Evolutionary conservation across 164 flowering plant genomes (phyloP).

Genomic region (grape (Vitis vinifera)): ASM3070453v1 NC_081819.1:20645001-20645500

Average conservation of each 20-base stretch:
- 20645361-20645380: neutral
- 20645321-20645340: too few species aligned
- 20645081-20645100: conserved; percentile 49
- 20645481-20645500: conserved; percentile 54
- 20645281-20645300: too few species aligned
- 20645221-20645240: too few species aligned
- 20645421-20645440: conserved; percentile 52
- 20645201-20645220: too few species aligned
- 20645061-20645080: conserved; percentile 57
- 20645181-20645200: too few species aligned
- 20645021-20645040: conserved; percentile 58
- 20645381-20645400: neutral
- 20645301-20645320: too few species aligned
- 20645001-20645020: conserved; percentile 56
- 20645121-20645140: too few species aligned
- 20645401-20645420: conserved; percentile 42
- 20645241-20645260: too few species aligned
- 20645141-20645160: too few species aligned
- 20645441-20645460: conserved; percentile 54
- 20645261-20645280: too few species aligned
- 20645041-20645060: conserved; percentile 71
- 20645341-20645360: too few species aligned
- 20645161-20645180: too few species aligned
- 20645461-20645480: conserved; percentile 46
- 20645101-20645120: conserved; percentile 63